Evolutionary conservation across 495 filamentous ascomycete species (phyloP), one percentile per base, ranked within the genome.

Genomic region (Hypoxylon lienhwacheense): DNA sequence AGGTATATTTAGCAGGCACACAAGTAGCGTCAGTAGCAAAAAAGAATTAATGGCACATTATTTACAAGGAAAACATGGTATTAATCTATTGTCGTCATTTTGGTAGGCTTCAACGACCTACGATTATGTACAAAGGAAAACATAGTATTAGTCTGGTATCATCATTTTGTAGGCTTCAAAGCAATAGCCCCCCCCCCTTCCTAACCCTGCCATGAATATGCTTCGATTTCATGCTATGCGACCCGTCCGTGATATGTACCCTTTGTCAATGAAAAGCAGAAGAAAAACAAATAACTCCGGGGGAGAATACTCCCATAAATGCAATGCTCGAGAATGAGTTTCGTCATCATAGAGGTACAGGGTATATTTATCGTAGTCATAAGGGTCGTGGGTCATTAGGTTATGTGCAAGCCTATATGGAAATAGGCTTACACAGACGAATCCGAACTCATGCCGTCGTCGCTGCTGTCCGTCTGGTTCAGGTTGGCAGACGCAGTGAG

Each of bases 291-390:
- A 26, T 0, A 47, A 53, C 55, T 41, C 55, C 21, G 47, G 32
- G 46, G 50, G 34, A 44, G 45, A 47, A 37, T 11, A 22, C 47
- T 53, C 24, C 47, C 42, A 34, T 53, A 42, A 42, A 56, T 56
- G 58, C 43, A 44, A 53, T 51, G 35, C 22, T 35, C 39, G 58
- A 17, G 47, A 47, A 53, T 59, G 25, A 47, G 8, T 34, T 61
- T 47, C 56, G 56, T 44, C 41, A 35, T 47, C 42, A 6, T 53
- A 53, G 25, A 52, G 34, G 17, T 55, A 61, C 51, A 61, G 21
- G 12, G 19, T 46, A 35, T 41, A 39, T 10, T 7, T 44, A n/a
- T 50, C 28, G 14, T 47, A 5, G 3, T 53, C 43, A 11, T 54
- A 28, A 54, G 3, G 33, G 29, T 55, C 46, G 24, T 55, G 14